Evolutionary conservation across 2,329 filamentous ascomycete species (phyloP), one percentile per base, ranked within the genome.

Genomic region (Alternaria sp.): DNA sequence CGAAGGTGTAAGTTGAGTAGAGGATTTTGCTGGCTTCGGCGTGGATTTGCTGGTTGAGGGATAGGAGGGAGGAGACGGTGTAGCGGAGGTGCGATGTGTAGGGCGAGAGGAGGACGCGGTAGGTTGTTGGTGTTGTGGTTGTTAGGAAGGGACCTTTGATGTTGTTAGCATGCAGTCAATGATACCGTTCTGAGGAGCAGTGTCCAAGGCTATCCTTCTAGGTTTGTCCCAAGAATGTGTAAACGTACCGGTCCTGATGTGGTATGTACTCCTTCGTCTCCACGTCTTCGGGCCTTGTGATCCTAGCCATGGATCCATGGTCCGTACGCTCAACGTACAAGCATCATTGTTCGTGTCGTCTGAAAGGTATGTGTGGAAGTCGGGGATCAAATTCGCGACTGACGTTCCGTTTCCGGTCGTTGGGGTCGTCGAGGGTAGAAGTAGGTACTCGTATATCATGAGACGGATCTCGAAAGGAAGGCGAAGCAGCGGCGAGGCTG

Each of bases 1-100:
- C 84, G 74, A 90, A 90, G 1, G 80, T 80, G 72, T 89, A 86
- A 59, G 75, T 79, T 8, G 80, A 81, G 75, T 90, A 90, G 4
- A 90, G 79, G 15, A 87, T 73, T 61, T 85, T 81, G 5, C 84
- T 79, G n/a, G 85, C 84, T 73, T 90, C 88, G 62, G 82, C 79
- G 73, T 89, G 81, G 54, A 89, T 74, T 59, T 79, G 73, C 3
- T 70, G 75, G 51, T 69, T 72, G 11, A 77, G 60, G 9, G 65
- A 45, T 21, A 78, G 71, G 8, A 79, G 70, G 0, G 68, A 72
- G 25, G 75, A 71, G 15, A 78, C 66, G 3, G 73, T 80, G 70
- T 53, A 77, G 70, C 82, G 88, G 79, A 69, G 86, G 79, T 54
- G 83, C 70, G 28, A 81, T 73, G 76, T 86, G 63, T 75, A 78